Conservation (phyloP, 2,329 filamentous ascomycete genomes). For the Hirsutella rhossiliensis region DNA sequence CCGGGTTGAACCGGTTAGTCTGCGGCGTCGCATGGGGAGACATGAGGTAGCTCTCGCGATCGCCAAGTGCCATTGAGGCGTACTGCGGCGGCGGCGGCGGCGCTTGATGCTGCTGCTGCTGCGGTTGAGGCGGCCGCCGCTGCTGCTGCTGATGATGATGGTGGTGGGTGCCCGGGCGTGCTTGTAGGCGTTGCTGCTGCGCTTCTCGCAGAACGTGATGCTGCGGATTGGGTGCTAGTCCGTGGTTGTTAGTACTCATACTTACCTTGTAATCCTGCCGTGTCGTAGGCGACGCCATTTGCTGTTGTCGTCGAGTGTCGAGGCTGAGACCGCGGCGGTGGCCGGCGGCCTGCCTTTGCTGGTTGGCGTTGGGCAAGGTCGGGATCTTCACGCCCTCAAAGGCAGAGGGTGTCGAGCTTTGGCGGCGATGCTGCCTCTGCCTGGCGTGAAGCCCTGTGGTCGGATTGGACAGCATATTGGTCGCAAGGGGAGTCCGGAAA, state of each 20-base stretch:
- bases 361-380: conserved; percentile 44
- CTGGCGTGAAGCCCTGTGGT: conserved; percentile 57
- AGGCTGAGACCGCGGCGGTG: conserved; percentile 80
- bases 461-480: conserved; percentile 68
- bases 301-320: conserved; percentile 56
- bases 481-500: conserved; percentile 60
- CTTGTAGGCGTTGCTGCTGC: conserved; percentile 71
- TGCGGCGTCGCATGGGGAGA: conserved; percentile 45
- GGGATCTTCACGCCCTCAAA: conserved; percentile 64
- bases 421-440: conserved; percentile 56
- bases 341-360: conserved; percentile 28
- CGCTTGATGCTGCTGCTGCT: conserved; percentile 8
- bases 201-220: conserved; percentile 71
- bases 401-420: conserved; percentile 72
- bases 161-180: conserved; percentile 53
- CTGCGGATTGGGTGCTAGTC: conserved; percentile 48
- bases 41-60: conserved; percentile 43
- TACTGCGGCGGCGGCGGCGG: conserved; percentile 9
- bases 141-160: conserved; percentile 1
- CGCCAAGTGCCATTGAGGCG: conserved; percentile 18
- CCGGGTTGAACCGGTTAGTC: conserved; percentile 37
- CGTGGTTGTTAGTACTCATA: conserved; percentile 41
- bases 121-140: conserved; percentile 8
- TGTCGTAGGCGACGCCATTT: conserved; percentile 19
- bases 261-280: conserved; percentile 32